Conservation (phyloP, 1,139 yeast species). For the Candida sp. region DNA sequence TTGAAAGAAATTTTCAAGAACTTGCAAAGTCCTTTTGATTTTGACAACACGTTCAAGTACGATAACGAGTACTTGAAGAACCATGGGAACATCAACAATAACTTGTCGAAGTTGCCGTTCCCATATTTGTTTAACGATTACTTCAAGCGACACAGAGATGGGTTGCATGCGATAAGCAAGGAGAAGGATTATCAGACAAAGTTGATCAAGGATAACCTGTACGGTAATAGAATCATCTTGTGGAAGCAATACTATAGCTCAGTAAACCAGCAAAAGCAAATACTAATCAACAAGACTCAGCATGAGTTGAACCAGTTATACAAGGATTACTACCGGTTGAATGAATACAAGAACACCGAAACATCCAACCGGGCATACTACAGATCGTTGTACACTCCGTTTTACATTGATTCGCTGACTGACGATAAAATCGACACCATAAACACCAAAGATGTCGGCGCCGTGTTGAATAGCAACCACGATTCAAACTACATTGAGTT, state of each 20-base stretch:
- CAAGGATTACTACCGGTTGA: constrained; percentile 27
- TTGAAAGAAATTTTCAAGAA: constrained; percentile 29
- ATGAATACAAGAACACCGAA: constrained; percentile 16
- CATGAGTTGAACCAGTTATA: constrained; percentile 28
- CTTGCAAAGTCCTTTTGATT: constrained; percentile 37
- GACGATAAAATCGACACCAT: constrained; percentile 11
- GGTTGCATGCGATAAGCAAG: constrained; percentile 27
- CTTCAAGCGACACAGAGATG: constrained; percentile 26
- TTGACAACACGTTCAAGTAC: constrained; percentile 28
- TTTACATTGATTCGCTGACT: constrained; percentile 18
- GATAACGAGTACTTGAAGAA: constrained; percentile 12
- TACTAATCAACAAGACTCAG: constrained; percentile 26
- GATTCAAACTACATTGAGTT: constrained; percentile 29
- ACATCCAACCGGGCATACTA: constrained; percentile 31
- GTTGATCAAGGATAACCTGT: constrained; percentile 24
- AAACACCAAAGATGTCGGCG: constrained; percentile 9
- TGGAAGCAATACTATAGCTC: constrained; percentile 38
- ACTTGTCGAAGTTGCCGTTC: constrained; percentile 30
- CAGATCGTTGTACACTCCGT: constrained; percentile 28
- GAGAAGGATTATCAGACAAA: constrained; percentile 36
- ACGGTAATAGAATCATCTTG: constrained; percentile 31
- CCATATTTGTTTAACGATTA: constrained; percentile 30
- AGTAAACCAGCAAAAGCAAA: constrained; percentile 23
- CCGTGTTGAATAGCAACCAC: constrained; percentile 19
- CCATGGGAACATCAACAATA: constrained; percentile 7